Evolutionary conservation across 1,139 yeast species (phyloP), one percentile per base, ranked within the genome.

Genomic region (Lodderomyces parapsilosis): DNA sequence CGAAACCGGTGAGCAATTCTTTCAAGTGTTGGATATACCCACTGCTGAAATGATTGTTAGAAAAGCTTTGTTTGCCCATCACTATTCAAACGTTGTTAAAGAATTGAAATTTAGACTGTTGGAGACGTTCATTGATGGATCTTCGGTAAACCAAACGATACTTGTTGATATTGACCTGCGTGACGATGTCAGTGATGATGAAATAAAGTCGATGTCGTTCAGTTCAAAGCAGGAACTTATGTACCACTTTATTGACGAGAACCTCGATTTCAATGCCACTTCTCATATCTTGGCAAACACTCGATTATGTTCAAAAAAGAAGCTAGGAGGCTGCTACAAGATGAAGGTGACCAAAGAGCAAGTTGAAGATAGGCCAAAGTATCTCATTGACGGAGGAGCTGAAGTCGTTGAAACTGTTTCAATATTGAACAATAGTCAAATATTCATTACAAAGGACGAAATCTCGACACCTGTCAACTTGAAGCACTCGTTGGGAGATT

Each of bases 1-100:
- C 43, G 34, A 38, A 27, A 20, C 19, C 6, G 42, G 52, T 53
- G 59, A 66, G 19, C 52, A 63, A 17, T 63, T 78, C 45, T 62
- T 79, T 35, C 46, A 59, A 0, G 53, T 63, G 1, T 51, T 69
- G 10, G 57, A 53, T 4, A 50, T 66, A 3, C 54, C 59, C 0
- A 40, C 56, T 3, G 64, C 72, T 6, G 61, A 64, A 0, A 79
- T 87, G 63, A 81, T 81, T n/a, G 86, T 91, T 0, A 74, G 85
- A 50, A 89, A 85, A 57, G 80, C 86, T 42, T 65, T 91, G 7
- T 74, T 78, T 53, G 96, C 96, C 0, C 63, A 90, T 45, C 82
- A 81, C 46, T 83, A 81, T 40, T 71, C 83, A 1, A 71, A 71
- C 24, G 83, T 88, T 59, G 94, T 86, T 2, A 74, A 77, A 18